Percentiles rank a stretch among this genome's conserved stretches.
Conservation (phyloP, 192 early-diverging fungal species). For the Coemansia sp. region DNA sequence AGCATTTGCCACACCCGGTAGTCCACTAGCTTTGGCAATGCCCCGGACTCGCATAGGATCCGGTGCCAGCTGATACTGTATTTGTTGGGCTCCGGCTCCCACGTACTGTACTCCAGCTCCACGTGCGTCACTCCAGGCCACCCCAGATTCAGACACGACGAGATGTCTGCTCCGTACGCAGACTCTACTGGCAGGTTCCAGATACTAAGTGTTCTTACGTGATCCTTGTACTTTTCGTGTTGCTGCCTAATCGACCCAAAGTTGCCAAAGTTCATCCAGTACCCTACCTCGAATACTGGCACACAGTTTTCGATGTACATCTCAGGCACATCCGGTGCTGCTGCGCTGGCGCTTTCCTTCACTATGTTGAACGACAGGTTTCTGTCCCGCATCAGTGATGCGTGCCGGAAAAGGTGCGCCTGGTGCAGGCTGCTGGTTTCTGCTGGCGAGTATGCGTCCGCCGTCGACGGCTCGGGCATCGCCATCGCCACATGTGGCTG, state of each 20-base stretch:
- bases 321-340: neutral
- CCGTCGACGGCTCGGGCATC: conserved; percentile 4
- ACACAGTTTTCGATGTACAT: conserved; percentile 38
- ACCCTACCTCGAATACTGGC: conserved; percentile 51
- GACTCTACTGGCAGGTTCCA: conserved; percentile 54
- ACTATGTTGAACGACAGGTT: conserved; percentile 32
- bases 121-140: conserved; percentile 48
- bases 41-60: conserved; percentile 42
- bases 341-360: conserved; percentile 3
- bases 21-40: conserved; percentile 34
- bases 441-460: neutral
- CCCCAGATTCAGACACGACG: conserved; percentile 45
- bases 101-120: conserved; percentile 51
- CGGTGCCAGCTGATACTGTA: conserved; percentile 49
- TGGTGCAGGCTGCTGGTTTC: conserved; percentile 14
- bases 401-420: conserved; percentile 35
- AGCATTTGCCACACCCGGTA: conserved; percentile 56
- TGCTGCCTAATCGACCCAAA: conserved; percentile 47
- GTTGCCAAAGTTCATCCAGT: conserved; percentile 56
- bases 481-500: neutral
- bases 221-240: conserved; percentile 45
- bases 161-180: conserved; percentile 45
- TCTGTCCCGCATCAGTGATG: conserved; percentile 41
- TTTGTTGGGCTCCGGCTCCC: conserved; percentile 53
- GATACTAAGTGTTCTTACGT: conserved; percentile 43